Conservation (phyloP, 2,329 filamentous ascomycete genomes). For the Phaeosphaeriaceae sp. region DNA sequence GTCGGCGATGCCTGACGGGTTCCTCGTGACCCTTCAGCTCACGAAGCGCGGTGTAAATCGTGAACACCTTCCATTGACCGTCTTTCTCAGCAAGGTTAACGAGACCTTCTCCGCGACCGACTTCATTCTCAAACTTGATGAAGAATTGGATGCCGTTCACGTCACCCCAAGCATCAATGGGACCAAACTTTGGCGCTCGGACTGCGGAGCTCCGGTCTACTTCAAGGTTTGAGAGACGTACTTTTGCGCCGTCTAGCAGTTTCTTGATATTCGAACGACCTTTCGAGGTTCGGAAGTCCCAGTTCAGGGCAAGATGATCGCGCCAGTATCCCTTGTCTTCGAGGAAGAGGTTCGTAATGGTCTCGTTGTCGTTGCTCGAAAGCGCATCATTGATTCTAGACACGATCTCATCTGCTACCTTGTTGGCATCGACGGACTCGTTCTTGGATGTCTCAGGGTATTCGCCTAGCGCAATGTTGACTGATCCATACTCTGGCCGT, state of each 20-base stretch:
- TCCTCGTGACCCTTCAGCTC: constrained; percentile 48
- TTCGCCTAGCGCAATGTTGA: constrained; percentile 59
- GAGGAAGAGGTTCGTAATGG: constrained; percentile 53
- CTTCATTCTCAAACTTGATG: constrained; percentile 37
- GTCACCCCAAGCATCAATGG: constrained; percentile 38
- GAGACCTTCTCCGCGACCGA: constrained; percentile 43
- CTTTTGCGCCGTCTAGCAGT: constrained; percentile 38
- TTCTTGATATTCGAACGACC: constrained; percentile 55
- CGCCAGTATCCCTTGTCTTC: constrained; percentile 63
- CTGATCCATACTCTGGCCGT: constrained; percentile 60
- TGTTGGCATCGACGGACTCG: constrained; percentile 43
- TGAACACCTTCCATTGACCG: constrained; percentile 50
- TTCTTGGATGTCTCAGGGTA: constrained; percentile 47
- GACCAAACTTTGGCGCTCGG: constrained; percentile 31
- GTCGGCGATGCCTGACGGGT: constrained; percentile 27
- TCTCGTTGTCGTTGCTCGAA: constrained; percentile 40
- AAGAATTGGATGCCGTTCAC: constrained; percentile 37
- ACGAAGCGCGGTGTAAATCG: constrained; percentile 46
- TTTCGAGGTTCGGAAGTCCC: constrained; percentile 62
- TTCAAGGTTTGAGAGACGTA: constrained; percentile 37
- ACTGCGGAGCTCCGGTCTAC: constrained; percentile 35
- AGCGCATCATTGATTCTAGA: constrained; percentile 53
- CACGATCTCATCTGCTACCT: constrained; percentile 51
- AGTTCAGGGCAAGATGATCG: constrained; percentile 64
- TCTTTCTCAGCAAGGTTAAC: constrained; percentile 43